Evolutionary conservation across 2,329 filamentous ascomycete genomes (phyloP), one percentile per base, ranked within the genome.

Genomic region (Chrysoporthe austroafricana): DNA sequence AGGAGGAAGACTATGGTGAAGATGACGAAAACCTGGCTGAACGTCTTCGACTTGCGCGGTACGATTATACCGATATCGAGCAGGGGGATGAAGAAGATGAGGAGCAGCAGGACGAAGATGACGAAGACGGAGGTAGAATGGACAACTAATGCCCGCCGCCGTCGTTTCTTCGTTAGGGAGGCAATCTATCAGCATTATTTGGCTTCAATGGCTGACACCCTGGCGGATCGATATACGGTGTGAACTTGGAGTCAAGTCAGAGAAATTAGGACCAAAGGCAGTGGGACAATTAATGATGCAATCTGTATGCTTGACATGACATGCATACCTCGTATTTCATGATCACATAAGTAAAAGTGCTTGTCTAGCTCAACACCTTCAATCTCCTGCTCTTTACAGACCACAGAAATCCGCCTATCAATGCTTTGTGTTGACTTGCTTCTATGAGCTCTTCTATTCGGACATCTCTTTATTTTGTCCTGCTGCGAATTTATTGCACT

Each of bases 401-500:
- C 11, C 26, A 54, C 16, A 54, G 50, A 11, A 34, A 34, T 32
- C 7, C 4, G 3, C 32, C 26, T 16, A 7, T 21, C 14, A 16
- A 16, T 21, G 36, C 36, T 39, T 39, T 39, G 36, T 39, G 36
- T 39, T 39, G 36, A 39, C 7, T n/a, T 21, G 21, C 50, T 34
- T 54, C 11, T 54, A 13, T 54, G 50, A 16, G 21, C 26, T 14
- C 13, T 54, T 26, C 3, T 21, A 34, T 18, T 11, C 14, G 32
- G 2, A 26, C 26, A 21, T 42, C 36, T 59, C 57, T 59, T 43
- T 39, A 7, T 42, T 36, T 13, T 21, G 11, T 42, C 18, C 46
- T 42, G 4, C 1, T 9, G 11, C 7, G 26, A 26, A 8, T 44
- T 75, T 69, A 86, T 73, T 86, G 84, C 44, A 85, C 82, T 63